Evolutionary conservation across 371 early-diverging fungal species (phyloP), one percentile per base, ranked within the genome.

Genomic region (Batrachochytrium dendrobatidis): DNA sequence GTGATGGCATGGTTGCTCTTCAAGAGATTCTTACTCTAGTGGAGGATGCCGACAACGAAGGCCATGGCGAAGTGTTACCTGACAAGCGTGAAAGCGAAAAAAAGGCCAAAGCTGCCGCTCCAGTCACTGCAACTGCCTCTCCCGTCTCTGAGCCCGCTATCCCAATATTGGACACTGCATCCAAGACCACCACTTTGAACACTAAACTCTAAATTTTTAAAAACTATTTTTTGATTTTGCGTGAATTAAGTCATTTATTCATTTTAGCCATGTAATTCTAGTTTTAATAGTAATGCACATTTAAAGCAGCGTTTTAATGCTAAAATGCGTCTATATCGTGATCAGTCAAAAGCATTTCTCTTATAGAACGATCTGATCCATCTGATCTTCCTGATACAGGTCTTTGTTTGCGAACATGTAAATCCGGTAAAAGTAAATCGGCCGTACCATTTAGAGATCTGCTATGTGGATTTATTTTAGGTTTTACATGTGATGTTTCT

Each of bases 1-100:
- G 76, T 32, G 86, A 80, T 51, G 80, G 78, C 1, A 45, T 67
- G 18, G 75, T 78, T 3, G 29, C 15, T 22, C 3, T 53, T 7
- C 2, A 28, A 15, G 34, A 53, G 34, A 24, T 33, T 8, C 31
- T 33, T 18, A 24, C 24, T 3, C 53, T 49, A 2, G 50, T 26
- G 3, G 25, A 49, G 50, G 22, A 4, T 26, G 39, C 12, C 15
- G 25, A 49, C 25, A 22, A 49, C 8, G 50, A 49, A n/a, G 50
- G 50, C 50, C 26, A 49, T 18, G 50, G 50, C 50, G 50, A 25
- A 31, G 22, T 49, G 25, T 4, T 49, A 2, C 18, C 18, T 6
- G 32, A 5, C 7, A 8, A 5, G 25, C 4, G 8, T 5, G 31
- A 5, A 29, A 24, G 33, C 10, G 39, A 24, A n/a, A 15, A 49